phyloP scores from a whole-genome alignment of 192 early-diverging fungal species.

The Coemansia sp. region DNA sequence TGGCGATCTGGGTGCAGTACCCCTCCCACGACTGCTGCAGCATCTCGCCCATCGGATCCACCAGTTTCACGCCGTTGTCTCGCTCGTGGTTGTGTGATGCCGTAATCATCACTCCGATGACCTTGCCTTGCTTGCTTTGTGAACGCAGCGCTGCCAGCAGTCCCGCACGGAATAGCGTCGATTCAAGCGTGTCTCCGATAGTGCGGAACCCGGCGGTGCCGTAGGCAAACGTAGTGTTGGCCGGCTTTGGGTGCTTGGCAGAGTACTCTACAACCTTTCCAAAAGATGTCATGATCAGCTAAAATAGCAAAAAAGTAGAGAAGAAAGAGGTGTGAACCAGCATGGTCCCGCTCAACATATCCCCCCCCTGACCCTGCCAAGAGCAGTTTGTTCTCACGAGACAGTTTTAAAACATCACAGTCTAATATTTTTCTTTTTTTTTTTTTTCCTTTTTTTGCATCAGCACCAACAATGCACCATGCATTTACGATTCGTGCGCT shows the following conservation, averaged over 20 bases:
- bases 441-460: conserved; percentile 7
- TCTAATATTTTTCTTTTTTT: not conserved
- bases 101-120: conserved; percentile 97
- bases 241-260: conserved; percentile 70
- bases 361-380: conserved; percentile 1
- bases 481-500: conserved; percentile 74
- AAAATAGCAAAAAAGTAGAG: not conserved
- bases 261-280: conserved; percentile 52
- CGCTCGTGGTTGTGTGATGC: conserved; percentile 97
- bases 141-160: conserved; percentile 90
- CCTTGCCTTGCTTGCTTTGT: conserved; percentile 75
- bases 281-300: conserved; percentile 18
- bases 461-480: conserved; percentile 62
- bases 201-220: conserved; percentile 98
- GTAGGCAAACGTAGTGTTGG: conserved; percentile 65
- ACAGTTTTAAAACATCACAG: not conserved
- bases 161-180: conserved; percentile 90
- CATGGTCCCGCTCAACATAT: not conserved
- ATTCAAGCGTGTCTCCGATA: conserved; percentile 83
- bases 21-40: conserved; percentile 92
- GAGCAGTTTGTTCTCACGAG: not conserved
- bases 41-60: conserved; percentile 99
- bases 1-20: conserved; percentile 86
- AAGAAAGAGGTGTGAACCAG: not conserved
- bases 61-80: conserved; percentile 98